These are phyloP conservation scores for Herpetomonas samuelpessoai DNA, from an alignment of 208 protist genomes.

Conservation along the genomic window DNA sequence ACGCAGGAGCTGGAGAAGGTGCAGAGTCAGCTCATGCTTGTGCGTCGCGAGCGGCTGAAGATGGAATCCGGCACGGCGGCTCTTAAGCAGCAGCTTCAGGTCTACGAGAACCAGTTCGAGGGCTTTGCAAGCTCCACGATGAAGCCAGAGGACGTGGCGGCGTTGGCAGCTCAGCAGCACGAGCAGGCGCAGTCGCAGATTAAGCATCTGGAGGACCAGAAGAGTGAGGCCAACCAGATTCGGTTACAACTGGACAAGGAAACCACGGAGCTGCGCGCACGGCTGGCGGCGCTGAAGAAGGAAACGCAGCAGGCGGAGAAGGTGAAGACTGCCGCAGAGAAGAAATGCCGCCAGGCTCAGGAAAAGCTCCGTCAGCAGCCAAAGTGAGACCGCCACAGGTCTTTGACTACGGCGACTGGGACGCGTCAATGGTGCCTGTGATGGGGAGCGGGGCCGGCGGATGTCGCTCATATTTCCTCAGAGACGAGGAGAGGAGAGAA, in stretches of 20 bases:
- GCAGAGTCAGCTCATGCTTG: constrained; percentile 40
- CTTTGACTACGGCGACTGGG: no score
- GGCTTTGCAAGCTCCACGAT: constrained; percentile 40
- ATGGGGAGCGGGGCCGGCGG: no score
- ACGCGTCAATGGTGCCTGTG: no score
- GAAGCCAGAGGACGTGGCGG: constrained; percentile 56
- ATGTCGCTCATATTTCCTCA: no score
- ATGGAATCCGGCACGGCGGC: constrained; percentile 25
- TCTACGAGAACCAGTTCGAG: constrained; percentile 64
- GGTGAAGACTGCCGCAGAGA: constrained; percentile 48
- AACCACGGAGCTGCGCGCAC: constrained; percentile 40
- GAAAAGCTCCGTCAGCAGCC: constrained; percentile 11
- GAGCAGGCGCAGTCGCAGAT: constrained; percentile 44
- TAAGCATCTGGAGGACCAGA: constrained; percentile 46
- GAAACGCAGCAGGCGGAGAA: constrained; percentile 56
- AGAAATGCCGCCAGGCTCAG: constrained; percentile 73
- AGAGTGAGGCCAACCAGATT: constrained; percentile 49
- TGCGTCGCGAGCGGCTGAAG: constrained; percentile 44
- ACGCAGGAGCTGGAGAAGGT: constrained; percentile 47
- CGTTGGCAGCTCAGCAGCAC: constrained; percentile 38
- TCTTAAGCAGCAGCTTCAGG: constrained; percentile 59
- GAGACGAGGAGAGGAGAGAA: no score
- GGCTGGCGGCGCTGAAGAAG: constrained; percentile 46
- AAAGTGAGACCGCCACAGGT: neutral
- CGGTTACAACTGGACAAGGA: constrained; percentile 75